Evolutionary conservation across 2,329 filamentous ascomycete species (phyloP), one percentile per base, ranked within the genome.

Genomic region (Emmonsiellopsis sp.): DNA sequence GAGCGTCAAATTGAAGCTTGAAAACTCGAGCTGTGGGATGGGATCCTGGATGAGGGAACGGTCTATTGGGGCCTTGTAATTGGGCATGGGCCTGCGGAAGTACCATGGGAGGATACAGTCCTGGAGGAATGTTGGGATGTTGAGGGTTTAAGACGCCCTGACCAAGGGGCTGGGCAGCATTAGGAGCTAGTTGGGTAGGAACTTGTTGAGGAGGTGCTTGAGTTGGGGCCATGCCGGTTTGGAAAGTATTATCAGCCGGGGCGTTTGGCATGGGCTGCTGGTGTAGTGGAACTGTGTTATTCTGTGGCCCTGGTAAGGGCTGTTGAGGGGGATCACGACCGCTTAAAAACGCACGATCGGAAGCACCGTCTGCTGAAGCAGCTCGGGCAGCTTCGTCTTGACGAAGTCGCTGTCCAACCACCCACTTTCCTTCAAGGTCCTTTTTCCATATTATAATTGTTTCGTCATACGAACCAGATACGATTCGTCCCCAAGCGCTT

Each of bases 381-480:
- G 64, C 66, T 14, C 60, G 68, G 21, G 72, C 72, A 14, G 77
- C 76, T 55, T 77, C 76, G 34, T 70, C 71, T 65, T 94, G 88
- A 40, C 83, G 79, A 8, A 95, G 76, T 44, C 82, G 81, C 59
- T 92, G 87, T 36, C 83, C 83, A 52, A 85, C 82, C 60, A 84
- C 84, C 91, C 93, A 97, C 31, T 87, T 81, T 2, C 91, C 91
- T 59, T 93, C 84, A 59, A 83, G 81, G 58, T 94, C 87, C 56
- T 88, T 85, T 60, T 87, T 86, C 93, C 93, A 98, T 53, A 98
- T 88, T 59, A 96, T 91, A 61, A 98, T 89, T 9, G 84, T 91
- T 71, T 95, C 89, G 61, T 98, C 93, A 61, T 98, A 98, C 0
- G 90, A 95, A 2, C 93, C 93, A 6, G 91, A 96, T 3, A 98